Evolutionary conservation across 2,329 filamentous ascomycete species (phyloP), one percentile per base, ranked within the genome.

Genomic region (Massarina eburnea): DNA sequence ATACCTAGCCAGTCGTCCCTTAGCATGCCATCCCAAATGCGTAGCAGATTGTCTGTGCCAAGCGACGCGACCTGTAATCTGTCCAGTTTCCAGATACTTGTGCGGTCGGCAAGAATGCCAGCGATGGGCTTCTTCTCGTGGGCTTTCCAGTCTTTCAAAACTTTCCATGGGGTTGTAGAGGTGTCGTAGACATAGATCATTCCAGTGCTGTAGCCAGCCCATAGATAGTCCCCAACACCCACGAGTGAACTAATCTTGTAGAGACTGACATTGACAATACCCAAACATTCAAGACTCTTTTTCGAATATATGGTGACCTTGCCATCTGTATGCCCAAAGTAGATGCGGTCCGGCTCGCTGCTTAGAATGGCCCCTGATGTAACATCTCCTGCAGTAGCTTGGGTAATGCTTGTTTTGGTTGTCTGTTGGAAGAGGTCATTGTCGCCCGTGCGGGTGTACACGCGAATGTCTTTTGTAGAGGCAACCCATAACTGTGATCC

Each of bases 171-270:
- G n/a, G 81, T 83, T 22, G 82, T 80, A 8, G 76, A 81, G 9
- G 89, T 87, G 67, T 99, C 91, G 70, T 96, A 99, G 7, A 97
- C 88, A 61, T 90, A 94, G 24, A 96, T 84, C 79, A 87, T 95
- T 14, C 94, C 94, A 0, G 89, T 96, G 67, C 92, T 96, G 73
- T 91, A 97, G 2, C 86, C 92, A 21, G 91, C 90, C 94, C 94
- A 99, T 1, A 99, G 77, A 61, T 89, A 82, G 49, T 85, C 81
- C 4, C 91, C 91, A 3, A 91, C 87, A 8, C 90, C 89, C 2
- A 85, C 82, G 43, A 99, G 76, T 27, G 88, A 85, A 66, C 91
- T 96, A 70, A 99, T 95, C 71, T 96, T 97, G 79, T 95, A 97
- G 12, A 91, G 81, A 68, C 91, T 97, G 58, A 96, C 81, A 60